Conservation (phyloP, 2,329 filamentous ascomycete species). For the Colletotrichum echinochloae region DNA sequence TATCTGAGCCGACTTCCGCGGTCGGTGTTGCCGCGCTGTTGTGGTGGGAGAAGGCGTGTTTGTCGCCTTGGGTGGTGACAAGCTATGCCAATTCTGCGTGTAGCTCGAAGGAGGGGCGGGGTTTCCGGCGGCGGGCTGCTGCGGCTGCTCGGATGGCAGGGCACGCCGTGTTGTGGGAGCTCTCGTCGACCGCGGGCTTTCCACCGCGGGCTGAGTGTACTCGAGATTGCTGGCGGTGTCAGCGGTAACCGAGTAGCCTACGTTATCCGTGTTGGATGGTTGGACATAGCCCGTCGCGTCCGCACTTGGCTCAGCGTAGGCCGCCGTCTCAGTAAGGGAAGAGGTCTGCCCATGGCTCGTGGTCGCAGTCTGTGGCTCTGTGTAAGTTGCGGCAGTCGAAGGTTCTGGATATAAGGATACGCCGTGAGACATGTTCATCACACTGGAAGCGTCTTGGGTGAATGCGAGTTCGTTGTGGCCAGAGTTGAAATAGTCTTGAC, state of each 20-base stretch:
- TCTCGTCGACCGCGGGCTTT: conserved; percentile 10
- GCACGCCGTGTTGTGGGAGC: conserved; percentile 19
- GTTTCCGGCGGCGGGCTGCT: conserved; percentile 14
- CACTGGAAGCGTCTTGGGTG: conserved; percentile 41
- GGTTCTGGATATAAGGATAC: conserved; percentile 23
- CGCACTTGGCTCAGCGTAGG: conserved; percentile 6
- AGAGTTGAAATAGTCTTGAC: conserved; percentile 48
- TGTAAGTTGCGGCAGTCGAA: conserved; percentile 18
- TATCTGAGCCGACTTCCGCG: conserved; percentile 16
- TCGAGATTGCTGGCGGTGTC: not conserved
- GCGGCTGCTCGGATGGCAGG: conserved; percentile 33
- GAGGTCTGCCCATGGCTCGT: conserved; percentile 10
- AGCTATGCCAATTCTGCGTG: conserved; percentile 26
- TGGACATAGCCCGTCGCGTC: conserved; percentile 13
- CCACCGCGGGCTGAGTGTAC: conserved; percentile 7
- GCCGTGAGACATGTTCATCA: conserved; percentile 15
- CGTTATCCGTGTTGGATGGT: not conserved
- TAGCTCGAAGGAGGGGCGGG: conserved; percentile 6
- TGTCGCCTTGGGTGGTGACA: conserved; percentile 19
- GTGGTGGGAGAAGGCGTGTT: conserved; percentile 21
- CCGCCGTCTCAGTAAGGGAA: conserved; percentile 10
- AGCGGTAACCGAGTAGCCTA: conserved; percentile 1
- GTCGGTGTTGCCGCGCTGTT: conserved; percentile 11
- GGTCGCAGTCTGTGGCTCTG: conserved; percentile 17
- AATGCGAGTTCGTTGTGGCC: conserved; percentile 44